Conservation (phyloP, 1,139 yeast species). For the Blastobotrys arbuscula region DNA sequence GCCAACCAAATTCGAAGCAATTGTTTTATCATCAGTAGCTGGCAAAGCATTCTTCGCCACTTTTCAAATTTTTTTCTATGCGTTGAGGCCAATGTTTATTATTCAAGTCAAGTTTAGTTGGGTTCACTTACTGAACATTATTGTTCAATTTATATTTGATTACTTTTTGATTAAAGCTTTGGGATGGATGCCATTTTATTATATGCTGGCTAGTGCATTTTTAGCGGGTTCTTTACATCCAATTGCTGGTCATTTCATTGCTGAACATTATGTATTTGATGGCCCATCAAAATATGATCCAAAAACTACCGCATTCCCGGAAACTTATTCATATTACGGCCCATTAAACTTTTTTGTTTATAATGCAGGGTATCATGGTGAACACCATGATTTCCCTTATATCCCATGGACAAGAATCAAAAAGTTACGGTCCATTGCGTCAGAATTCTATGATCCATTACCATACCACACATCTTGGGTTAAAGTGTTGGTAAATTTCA, state of each 20-base stretch:
- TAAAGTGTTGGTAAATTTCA: slow-evolving; percentile 67
- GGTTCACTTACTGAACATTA: slow-evolving; percentile 65
- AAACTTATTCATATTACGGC: slow-evolving; percentile 88
- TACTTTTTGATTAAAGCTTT: slow-evolving; percentile 47
- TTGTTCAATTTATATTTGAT: slow-evolving; percentile 57
- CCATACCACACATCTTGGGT: slow-evolving; percentile 79
- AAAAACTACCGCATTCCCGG: slow-evolving; percentile 45
- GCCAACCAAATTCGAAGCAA: slow-evolving; percentile 74
- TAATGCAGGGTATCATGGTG: slow-evolving; percentile 93
- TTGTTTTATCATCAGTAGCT: slow-evolving; percentile 63
- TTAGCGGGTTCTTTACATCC: slow-evolving; percentile 92
- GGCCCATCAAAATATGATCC: slow-evolving; percentile 42
- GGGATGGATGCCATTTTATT: slow-evolving; percentile 61
- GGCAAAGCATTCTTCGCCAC: slow-evolving; percentile 91
- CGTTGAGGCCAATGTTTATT: slow-evolving; percentile 82
- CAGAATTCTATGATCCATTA: slow-evolving; percentile 75
- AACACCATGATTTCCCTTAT: slow-evolving; percentile 93
- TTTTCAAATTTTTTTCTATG: slow-evolving; percentile 83
- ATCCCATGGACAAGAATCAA: slow-evolving; percentile 85
- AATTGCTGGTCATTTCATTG: slow-evolving; percentile 91
- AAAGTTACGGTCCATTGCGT: slow-evolving; percentile 57
- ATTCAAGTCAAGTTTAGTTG: slow-evolving; percentile 69
- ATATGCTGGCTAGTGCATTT: slow-evolving; percentile 71
- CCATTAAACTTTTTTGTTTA: slow-evolving; percentile 69
- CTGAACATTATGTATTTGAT: slow-evolving; percentile 81